Evolutionary conservation across 768 basidiomycete species (phyloP), one percentile per base, ranked within the genome.

Genomic region (Cyclocybe cylindracea): DNA sequence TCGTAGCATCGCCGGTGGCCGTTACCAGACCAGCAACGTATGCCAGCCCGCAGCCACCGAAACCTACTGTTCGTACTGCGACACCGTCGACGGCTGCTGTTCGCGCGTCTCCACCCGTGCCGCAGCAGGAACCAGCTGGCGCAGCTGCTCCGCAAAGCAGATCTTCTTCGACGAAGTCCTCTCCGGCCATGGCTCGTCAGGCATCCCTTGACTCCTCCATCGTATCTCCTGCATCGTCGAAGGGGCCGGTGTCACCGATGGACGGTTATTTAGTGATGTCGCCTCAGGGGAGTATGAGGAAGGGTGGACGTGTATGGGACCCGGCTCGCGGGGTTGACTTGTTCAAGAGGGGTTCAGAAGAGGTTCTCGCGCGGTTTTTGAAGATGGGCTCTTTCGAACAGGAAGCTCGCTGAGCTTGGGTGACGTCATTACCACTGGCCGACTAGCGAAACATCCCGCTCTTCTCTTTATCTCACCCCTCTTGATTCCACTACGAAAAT

Each of bases 341-440:
- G 37, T 93, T 94, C 71, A 94, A 93, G 67, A 83, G 82, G 46
- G 87, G 87, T 10, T 93, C 91, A 2, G 92, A 95, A 66, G 89
- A 94, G 60, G 91, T 94, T 19, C 75, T 95, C 29, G 83, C 88
- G 8, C 77, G 89, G 43, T 94, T 95, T 69, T 72, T 94, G 72
- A 87, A 82, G 62, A 85, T 87, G 80, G 84, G 86, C 16, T 81
- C 85, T 43, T 86, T 82, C 78, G 86, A 86, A 52, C 79, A 83
- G 24, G 82, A 83, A 43, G 46, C 53, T 14, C 68, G 61, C 48
- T 70, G 46, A 66, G 24, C 44, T 32, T 24, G 24, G 24, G 5
- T 5, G 24, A 42, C 33, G 8, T 48, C 10, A 11, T 32, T 24
- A 24, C 24, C 24, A 24, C 24, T 24, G 5, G 24, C 24, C 24